Evolutionary conservation across 116 monocot species (phyloP), one percentile per base, ranked within the genome.

Genomic region (Posidonia oceanica): DNA sequence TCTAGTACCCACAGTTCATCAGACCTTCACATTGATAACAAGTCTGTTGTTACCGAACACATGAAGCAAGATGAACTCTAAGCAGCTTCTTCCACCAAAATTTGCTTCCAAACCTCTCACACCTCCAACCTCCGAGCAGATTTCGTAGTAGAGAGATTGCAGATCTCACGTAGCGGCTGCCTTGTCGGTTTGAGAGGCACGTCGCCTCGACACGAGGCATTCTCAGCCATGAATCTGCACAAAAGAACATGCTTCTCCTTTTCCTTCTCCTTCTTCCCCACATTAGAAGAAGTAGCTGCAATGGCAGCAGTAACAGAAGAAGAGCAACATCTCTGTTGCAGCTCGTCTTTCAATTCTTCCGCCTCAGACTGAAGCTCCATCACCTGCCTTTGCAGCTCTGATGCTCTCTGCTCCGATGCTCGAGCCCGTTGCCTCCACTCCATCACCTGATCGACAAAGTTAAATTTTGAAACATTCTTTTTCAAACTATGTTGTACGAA

Each of bases 351-450:
- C 44, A 72, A 39, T 3, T 59, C 39, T 13, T 66, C 79, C 15
- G 73, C 22, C 64, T 85, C 78, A 2, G 42, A 72, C 48, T 80
- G 68, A 7, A 83, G 76, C 65, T 83, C 70, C 4, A 58, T 74
- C 15, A 79, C 72, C 54, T 69, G 75, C 22, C 77, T 74, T 39
- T 80, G 66, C 7, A 79, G 82, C 55, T 84, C 82, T 4, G 51
- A 52, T 23, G 63, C 72, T 20, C 75, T 79, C 3, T 72, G 66
- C 38, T 89, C 89, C 0, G 82, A 84, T 0, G 66, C 76, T 6
- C 39, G 39, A 15, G 89, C 93, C 38, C 68, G 81, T 36, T 56
- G 75, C 67, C 80, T 84, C 93, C 88, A 89, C 61, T 89, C 93
- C 59, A 79, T 39, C 77, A 83, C 67, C 93, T 93, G 8, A 65